phyloP scores from a whole-genome alignment of 2,329 filamentous ascomycete species.

The Sporothrix phasma region DNA sequence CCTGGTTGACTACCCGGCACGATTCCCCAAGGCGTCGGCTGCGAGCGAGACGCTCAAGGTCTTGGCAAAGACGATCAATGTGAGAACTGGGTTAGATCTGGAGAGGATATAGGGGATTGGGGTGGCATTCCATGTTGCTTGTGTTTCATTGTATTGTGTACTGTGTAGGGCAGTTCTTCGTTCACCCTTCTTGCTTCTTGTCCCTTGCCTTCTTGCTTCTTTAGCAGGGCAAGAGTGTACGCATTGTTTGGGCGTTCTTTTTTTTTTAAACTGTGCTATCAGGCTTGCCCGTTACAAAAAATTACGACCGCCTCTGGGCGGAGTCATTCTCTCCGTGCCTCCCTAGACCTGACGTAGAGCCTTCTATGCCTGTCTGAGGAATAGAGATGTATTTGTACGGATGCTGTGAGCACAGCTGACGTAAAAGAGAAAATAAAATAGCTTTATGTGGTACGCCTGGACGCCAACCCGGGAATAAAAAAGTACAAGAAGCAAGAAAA shows the following conservation, averaged over 20 bases:
- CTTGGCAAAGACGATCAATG: constrained; percentile 41
- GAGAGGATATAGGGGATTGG: background rate
- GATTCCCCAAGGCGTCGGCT: constrained; percentile 36
- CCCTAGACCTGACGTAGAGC: too few relatives aligned
- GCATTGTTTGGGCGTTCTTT: constrained; percentile 1
- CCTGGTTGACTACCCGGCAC: constrained; percentile 61
- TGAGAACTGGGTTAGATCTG: constrained; percentile 40
- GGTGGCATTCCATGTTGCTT: background rate
- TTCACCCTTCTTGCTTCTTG: background rate
- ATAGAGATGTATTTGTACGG: background rate
- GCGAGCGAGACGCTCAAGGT: constrained; percentile 44
- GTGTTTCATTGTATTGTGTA: background rate
- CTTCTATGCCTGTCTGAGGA: too few relatives aligned
- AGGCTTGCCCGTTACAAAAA: background rate
- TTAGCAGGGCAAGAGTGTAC: background rate
- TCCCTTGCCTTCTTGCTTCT: background rate
- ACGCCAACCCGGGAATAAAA: background rate
- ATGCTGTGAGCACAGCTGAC: background rate
- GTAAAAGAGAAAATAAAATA: background rate
- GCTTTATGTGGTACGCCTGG: background rate
- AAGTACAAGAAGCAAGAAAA: background rate
- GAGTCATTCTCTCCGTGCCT: too few relatives aligned
- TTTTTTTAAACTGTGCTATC: background rate
- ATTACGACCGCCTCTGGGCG: background rate
- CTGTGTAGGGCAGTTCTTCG: background rate